These are phyloP conservation scores for Cystofilobasidium macerans DNA, from an alignment of 768 basidiomycete species.

Conservation along the genomic window DNA sequence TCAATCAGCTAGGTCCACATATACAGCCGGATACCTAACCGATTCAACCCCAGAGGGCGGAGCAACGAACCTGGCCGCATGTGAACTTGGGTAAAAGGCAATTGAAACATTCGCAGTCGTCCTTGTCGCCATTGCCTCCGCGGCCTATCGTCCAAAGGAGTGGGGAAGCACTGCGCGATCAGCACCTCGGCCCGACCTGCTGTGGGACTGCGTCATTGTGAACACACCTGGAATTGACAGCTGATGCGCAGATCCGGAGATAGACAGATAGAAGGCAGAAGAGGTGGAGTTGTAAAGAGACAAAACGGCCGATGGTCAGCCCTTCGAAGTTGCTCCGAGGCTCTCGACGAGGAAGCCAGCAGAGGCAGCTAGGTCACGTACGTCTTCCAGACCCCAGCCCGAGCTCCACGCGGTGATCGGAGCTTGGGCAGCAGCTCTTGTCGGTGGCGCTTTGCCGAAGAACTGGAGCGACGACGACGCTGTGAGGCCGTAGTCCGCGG, in stretches of 20 bases:
- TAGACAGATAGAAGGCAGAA: too few relatives aligned
- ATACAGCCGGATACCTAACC: too few relatives aligned
- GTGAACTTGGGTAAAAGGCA: constrained; percentile 82
- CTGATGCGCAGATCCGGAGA: too few relatives aligned
- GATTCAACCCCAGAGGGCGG: too few relatives aligned
- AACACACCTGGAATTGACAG: too few relatives aligned
- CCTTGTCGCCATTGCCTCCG: constrained; percentile 7
- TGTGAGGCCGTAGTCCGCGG: neutral
- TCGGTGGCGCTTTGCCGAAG: neutral
- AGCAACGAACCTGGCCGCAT: constrained; percentile 56
- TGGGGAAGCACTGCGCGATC: too few relatives aligned
- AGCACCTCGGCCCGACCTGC: too few relatives aligned
- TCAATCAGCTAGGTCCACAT: too few relatives aligned
- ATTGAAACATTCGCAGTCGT: constrained; percentile 63
- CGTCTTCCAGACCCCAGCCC: neutral
- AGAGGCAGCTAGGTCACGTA: neutral
- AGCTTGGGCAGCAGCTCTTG: neutral
- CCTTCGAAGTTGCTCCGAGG: neutral
- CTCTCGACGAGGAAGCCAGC: neutral
- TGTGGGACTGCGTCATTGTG: too few relatives aligned
- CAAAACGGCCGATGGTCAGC: too few relatives aligned
- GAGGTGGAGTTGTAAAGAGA: neutral
- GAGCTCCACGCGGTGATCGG: neutral
- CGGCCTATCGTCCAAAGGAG: too few relatives aligned
- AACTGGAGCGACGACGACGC: neutral